Evolutionary conservation across 345 rosid species (phyloP).

Genomic region (Lepidium aucheri): DNA sequence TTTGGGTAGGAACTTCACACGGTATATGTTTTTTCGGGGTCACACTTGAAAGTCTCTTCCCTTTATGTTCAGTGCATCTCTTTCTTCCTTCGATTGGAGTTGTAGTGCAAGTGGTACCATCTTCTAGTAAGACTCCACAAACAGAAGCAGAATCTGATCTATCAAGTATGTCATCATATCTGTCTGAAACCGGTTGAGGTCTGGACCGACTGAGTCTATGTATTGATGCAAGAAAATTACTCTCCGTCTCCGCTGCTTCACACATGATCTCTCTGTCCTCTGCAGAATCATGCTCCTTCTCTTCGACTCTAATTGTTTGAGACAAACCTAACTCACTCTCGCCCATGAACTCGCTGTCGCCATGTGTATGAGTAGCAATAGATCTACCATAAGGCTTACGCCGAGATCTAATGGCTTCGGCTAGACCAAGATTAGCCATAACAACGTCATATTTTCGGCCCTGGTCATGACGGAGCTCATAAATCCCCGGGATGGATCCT

Average conservation of each 20-base stretch:
- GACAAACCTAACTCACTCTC: slow-evolving; percentile 17
- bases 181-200: slow-evolving; percentile 44
- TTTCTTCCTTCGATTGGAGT: slow-evolving; percentile 31
- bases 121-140: slow-evolving; percentile 47
- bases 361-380: slow-evolving; percentile 45
- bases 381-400: slow-evolving; percentile 61
- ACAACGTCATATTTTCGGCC: slow-evolving; percentile 32
- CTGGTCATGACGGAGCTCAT: slow-evolving; percentile 47
- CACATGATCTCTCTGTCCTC: slow-evolving; percentile 6
- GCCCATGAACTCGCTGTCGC: slow-evolving; percentile 22
- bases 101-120: slow-evolving; percentile 41
- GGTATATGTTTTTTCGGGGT: not conserved
- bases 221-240: slow-evolving; percentile 24
- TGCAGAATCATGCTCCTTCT: slow-evolving; percentile 19
- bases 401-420: slow-evolving; percentile 56
- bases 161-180: not conserved
- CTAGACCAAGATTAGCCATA: slow-evolving; percentile 58
- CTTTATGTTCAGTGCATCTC: slow-evolving; percentile 33
- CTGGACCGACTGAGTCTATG: slow-evolving; percentile 42
- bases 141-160: slow-evolving; percentile 17
- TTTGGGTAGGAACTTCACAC: not conserved
- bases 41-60: slow-evolving; percentile 17
- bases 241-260: slow-evolving; percentile 27
- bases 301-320: slow-evolving; percentile 33
- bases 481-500: slow-evolving; percentile 49